phyloP scores from a whole-genome alignment of 495 filamentous ascomycete genomes.

The Daldinia decipiens region DNA sequence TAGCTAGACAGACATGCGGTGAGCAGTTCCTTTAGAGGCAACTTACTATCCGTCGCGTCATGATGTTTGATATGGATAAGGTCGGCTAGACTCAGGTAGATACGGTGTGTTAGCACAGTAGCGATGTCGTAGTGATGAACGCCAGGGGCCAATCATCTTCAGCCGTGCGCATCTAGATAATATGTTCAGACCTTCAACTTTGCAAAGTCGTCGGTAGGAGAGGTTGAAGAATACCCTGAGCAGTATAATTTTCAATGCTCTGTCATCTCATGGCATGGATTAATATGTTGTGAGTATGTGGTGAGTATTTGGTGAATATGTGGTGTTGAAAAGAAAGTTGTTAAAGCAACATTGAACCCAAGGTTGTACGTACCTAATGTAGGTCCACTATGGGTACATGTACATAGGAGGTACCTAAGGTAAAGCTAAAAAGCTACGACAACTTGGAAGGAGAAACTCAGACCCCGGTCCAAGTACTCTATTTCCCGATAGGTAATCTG shows the following conservation, averaged over 20 bases:
- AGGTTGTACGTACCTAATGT: background rate
- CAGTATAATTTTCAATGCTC: background rate
- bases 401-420: background rate
- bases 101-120: constrained; percentile 41
- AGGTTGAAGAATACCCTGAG: background rate
- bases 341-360: background rate
- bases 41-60: constrained; percentile 61
- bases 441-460: constrained; percentile 27
- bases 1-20: background rate
- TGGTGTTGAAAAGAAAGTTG: constrained; percentile 1
- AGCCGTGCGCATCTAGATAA: constrained; percentile 38
- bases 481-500: constrained; percentile 42
- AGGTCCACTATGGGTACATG: too few species aligned
- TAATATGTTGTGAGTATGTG: too few species aligned
- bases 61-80: constrained; percentile 44
- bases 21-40: background rate
- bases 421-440: constrained; percentile 3
- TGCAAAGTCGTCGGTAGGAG: constrained; percentile 14
- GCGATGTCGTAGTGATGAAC: constrained; percentile 43
- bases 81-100: constrained; percentile 24
- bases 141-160: constrained; percentile 44
- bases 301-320: background rate
- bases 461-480: constrained; percentile 26
- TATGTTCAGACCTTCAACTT: constrained; percentile 23
- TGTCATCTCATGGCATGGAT: background rate